Evolutionary conservation across 257 asterid species (phyloP).

Genomic region (Primulina huaijiensis): DNA sequence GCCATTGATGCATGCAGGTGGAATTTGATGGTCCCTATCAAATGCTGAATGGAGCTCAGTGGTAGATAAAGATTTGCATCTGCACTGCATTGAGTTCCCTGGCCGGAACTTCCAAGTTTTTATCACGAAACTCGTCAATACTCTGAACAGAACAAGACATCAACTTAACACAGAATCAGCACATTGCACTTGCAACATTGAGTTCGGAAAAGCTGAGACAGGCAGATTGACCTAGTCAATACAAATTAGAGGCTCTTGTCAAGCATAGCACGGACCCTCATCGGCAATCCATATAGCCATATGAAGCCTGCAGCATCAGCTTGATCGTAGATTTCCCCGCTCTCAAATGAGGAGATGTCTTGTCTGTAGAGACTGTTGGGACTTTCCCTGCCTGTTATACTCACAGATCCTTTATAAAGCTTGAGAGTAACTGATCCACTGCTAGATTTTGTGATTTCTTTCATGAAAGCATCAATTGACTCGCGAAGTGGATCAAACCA

Average conservation of each 20-base stretch:
- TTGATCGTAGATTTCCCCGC: conserved; percentile 34
- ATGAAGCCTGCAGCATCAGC: not conserved
- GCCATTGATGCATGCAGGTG: conserved; percentile 44
- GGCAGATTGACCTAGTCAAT: not conserved
- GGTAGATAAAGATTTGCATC: conserved; percentile 1
- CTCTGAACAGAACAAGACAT: not conserved
- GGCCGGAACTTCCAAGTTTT: not conserved
- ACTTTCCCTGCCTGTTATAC: conserved; percentile 66
- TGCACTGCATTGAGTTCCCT: not conserved
- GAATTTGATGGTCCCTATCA: conserved; percentile 59
- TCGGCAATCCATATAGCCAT: not conserved
- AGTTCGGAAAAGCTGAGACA: not conserved
- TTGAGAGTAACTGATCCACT: conserved; percentile 81
- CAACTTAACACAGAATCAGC: not conserved
- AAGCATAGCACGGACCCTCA: not conserved
- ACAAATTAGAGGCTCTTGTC: not conserved
- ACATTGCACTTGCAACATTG: not conserved
- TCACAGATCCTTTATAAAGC: conserved; percentile 78
- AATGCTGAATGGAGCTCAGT: conserved; percentile 35
- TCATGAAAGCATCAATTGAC: conserved; percentile 94
- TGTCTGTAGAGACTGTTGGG: conserved; percentile 75
- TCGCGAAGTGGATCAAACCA: conserved; percentile 97
- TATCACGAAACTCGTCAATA: not conserved
- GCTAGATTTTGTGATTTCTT: conserved; percentile 73
- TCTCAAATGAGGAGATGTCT: conserved; percentile 93